Evolutionary conservation across 495 filamentous ascomycete species (phyloP).

Genomic region (Penicillium coffeae): DNA sequence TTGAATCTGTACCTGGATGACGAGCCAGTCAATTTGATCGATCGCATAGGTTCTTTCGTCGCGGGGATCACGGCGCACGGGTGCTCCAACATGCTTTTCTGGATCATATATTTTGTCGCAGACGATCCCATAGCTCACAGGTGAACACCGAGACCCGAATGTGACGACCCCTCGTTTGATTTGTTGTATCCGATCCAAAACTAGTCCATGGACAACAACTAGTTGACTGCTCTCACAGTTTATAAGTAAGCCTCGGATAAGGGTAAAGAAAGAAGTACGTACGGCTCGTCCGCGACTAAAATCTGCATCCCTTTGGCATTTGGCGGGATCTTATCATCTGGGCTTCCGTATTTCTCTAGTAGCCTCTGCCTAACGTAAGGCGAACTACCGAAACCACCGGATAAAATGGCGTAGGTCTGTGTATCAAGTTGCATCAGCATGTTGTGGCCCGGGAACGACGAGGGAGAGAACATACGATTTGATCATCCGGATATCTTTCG

Average conservation of each 20-base stretch:
- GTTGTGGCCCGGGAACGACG: background rate
- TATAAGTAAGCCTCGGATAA: too few species aligned
- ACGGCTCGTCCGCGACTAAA: constrained; percentile 49
- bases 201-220: constrained; percentile 53
- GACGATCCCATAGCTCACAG: constrained; percentile 55
- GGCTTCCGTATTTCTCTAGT: constrained; percentile 30
- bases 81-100: constrained; percentile 38
- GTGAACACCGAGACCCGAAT: constrained; percentile 46
- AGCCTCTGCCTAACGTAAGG: constrained; percentile 53
- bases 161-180: constrained; percentile 38
- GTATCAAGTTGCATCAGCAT: background rate
- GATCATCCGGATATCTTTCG: constrained; percentile 36
- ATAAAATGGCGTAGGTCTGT: constrained; percentile 55
- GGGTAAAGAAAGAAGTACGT: too few species aligned
- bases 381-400: constrained; percentile 63
- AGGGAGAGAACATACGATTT: constrained; percentile 39
- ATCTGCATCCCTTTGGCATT: constrained; percentile 42
- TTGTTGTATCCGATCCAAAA: constrained; percentile 51
- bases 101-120: constrained; percentile 46
- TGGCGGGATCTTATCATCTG: constrained; percentile 19
- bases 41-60: constrained; percentile 46
- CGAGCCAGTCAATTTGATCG: constrained; percentile 55
- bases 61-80: constrained; percentile 37
- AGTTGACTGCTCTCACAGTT: constrained; percentile 53
- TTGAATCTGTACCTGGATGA: constrained; percentile 36